These are phyloP conservation scores for Toxicodendron radicans DNA, from an alignment of 345 rosid species.

Conservation along the genomic window DNA sequence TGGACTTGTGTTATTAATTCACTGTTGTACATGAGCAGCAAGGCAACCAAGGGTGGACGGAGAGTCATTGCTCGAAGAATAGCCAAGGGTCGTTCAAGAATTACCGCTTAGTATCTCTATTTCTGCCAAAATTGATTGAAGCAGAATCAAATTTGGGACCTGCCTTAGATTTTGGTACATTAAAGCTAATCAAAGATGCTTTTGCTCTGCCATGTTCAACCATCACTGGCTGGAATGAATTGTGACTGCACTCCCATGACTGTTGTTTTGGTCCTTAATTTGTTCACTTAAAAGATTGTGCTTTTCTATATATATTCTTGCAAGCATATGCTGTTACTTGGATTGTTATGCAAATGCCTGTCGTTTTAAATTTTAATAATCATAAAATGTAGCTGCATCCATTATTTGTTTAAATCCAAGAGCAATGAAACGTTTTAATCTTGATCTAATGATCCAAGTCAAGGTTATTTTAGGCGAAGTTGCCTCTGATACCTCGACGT, in stretches of 20 bases:
- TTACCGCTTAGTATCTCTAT: slow-evolving; percentile 58
- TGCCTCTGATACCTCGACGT: not conserved
- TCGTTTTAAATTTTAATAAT: not conserved
- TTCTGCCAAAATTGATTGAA: not conserved
- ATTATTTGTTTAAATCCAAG: not conserved
- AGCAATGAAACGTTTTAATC: not conserved
- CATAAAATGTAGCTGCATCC: slow-evolving; percentile 5
- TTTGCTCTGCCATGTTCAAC: slow-evolving; percentile 6
- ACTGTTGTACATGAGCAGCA: slow-evolving; percentile 52
- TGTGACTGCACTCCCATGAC: not conserved
- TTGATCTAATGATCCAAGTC: not conserved
- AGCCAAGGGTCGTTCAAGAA: slow-evolving; percentile 91
- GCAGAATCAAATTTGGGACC: slow-evolving; percentile 4
- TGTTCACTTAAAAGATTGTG: slow-evolving; percentile 10
- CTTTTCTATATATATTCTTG: not conserved
- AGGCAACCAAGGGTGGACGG: slow-evolving; percentile 95
- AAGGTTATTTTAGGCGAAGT: not conserved
- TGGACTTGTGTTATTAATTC: slow-evolving; percentile 18
- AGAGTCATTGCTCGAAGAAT: slow-evolving; percentile 95
- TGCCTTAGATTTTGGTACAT: slow-evolving; percentile 4
- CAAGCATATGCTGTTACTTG: not conserved
- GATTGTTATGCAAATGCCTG: slow-evolving; percentile 5
- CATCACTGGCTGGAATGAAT: not conserved
- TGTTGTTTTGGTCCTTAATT: not conserved
- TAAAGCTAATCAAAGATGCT: not conserved